Base-by-base conservation (phyloP, 1,284 basidiomycete genomes). In the Cutaneotrichosporon daszewskae region DNA sequence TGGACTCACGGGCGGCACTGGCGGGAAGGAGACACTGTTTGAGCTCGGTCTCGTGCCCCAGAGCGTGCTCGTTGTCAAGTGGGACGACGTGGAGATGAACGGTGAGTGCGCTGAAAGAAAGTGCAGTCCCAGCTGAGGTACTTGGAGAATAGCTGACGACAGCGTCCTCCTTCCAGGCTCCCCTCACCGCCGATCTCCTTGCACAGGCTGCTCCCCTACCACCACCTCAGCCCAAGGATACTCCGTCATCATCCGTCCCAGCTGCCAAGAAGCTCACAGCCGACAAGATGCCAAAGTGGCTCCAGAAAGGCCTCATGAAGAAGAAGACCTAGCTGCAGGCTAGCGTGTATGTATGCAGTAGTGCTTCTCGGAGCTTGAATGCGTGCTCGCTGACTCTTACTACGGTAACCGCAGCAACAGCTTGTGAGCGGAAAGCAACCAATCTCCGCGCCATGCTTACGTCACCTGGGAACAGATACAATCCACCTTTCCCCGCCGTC, bases 281-380 rank as follows among this genome's bases (percentile, higher is more conserved):
- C 47, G 54, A 54, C 29, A 40, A 48, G 37, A 44, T 45, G 37
- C 47, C 42, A n/a, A 43, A 36, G 34, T 50, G 53, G 43, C 49
- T 53, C 14, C 64, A 69, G 50, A 72, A 72, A 43, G 68, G 69
- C 2, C 44, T 72, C 20, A 39, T 67, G 53, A 72, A 72, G 64
- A 64, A 59, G 55, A 66, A 65, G 53, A 28, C n/a, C n/a, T 16
- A 23, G 19, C 14, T 35, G 19, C 20, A 24, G 20, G 9, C 9
- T 24, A 35, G 33, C 16, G 22, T 6, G 19, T 5, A 35, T 35
- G 35, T 14, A 29, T 5, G 28, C 12, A 29, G 28, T 29, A 7
- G 28, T 29, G 13, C 28, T 14, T 14, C 28, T 29, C 28, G 28
- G 13, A 14, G 13, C 7, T 16, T 6, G 5, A 7, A 16, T 13